Base-by-base conservation (phyloP, 139 green algal species). In the Astrephomene gubernaculifera region DNA sequence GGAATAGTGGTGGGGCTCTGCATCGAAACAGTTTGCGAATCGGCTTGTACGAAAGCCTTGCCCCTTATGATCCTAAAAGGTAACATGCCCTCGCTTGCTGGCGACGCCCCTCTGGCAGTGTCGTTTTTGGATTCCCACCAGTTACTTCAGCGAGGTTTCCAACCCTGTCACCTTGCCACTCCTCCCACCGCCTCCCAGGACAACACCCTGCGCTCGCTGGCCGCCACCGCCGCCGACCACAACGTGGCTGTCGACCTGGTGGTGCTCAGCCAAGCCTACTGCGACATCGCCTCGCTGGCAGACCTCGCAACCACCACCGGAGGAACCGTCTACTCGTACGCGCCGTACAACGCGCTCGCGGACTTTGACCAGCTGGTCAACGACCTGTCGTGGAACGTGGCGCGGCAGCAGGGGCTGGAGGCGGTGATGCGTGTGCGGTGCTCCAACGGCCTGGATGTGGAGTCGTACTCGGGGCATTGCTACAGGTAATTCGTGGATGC, bases 311-410 rank as follows among this genome's bases (percentile, higher is more conserved):
- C 89, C n/a, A 86, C 61, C 70, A 98, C 96, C 0, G 89, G 89
- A 36, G 96, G 96, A 45, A 91, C 86, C 43, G 70, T 98, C 75
- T 95, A 97, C 89, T 87, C 92, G 73, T 98, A 98, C 89, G 68
- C 74, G 44, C 91, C 92, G 54, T 98, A 96, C 87, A 88, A 71
- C 27, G 82, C 92, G 4, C n/a, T 79, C 4, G 49, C 90, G n/a
- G 93, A 98, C 89, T 90, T 92, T 35, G 93, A 96, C 85, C 90
- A 94, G 87, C 89, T 98, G 36, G 76, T 93, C 54, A 97, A 98
- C 87, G 96, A 98, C 90, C 92, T 98, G 38, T 90, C 92, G 49
- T 98, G 95, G 95, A 95, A 95, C 67, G 74, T 97, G 29, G 79
- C 80, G 35, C 87, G 95, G 57, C 95, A 92, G 27, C 83, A 83